phyloP scores from a whole-genome alignment of 192 early-diverging fungal species.

The Podila minutissima region DNA sequence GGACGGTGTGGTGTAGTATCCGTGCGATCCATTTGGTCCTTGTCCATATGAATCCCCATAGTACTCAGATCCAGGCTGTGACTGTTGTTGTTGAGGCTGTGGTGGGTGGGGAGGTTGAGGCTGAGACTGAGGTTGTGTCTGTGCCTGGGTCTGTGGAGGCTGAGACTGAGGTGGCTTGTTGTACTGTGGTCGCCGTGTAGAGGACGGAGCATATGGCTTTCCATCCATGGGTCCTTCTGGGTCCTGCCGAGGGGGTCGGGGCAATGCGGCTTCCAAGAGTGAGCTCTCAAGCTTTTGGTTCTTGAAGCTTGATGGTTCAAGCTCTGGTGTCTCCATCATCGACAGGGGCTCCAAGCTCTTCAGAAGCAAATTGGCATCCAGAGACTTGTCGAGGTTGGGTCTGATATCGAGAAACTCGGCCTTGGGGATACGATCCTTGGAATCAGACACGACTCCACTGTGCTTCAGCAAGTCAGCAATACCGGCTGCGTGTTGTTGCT shows the following conservation, averaged over 20 bases:
- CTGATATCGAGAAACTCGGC: slow-evolving; percentile 1
- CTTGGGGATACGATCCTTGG: slow-evolving; percentile 4
- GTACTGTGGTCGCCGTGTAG: background rate
- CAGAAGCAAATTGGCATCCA: background rate
- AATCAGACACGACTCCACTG: background rate
- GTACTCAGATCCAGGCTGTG: slow-evolving; percentile 10
- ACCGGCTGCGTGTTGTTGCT: background rate
- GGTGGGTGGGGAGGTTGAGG: background rate
- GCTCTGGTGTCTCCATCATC: background rate
- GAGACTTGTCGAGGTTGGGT: background rate
- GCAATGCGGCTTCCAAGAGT: background rate
- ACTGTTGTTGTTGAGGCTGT: background rate
- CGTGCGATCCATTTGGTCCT: too few species aligned
- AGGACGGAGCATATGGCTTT: slow-evolving; percentile 20
- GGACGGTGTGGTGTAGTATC: background rate
- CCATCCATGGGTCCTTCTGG: too few species aligned
- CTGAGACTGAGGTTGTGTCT: background rate
- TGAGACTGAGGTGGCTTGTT: background rate
- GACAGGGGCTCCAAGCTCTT: background rate
- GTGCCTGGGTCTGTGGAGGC: too few species aligned
- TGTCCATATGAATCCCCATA: background rate
- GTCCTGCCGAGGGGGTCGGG: slow-evolving; percentile 22
- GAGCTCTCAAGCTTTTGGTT: background rate
- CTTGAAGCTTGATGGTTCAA: background rate
- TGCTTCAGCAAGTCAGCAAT: background rate